Percentiles rank a stretch among this genome's conserved stretches.
Conservation (phyloP, 345 rosid genomes). For the Barbarea vulgaris region DNA sequence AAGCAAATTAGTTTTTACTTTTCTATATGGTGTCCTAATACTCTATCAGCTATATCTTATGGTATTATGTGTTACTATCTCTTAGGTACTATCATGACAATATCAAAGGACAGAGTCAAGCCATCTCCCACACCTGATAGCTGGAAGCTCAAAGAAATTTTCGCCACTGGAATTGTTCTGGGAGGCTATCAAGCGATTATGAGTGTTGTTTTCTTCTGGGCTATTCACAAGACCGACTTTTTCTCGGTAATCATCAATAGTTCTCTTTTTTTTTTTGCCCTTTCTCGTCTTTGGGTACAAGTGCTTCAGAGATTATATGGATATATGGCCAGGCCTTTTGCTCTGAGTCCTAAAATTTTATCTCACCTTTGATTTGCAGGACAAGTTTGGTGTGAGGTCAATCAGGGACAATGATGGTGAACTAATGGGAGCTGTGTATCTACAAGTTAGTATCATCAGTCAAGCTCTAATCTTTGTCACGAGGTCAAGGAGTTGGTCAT, state of each 20-base stretch:
- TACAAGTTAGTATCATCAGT: conserved; percentile 61
- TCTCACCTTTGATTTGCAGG: conserved; percentile 47
- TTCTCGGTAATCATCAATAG: conserved; percentile 53
- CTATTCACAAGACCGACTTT: conserved; percentile 55
- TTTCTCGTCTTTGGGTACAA: background rate
- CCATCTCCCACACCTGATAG: conserved; percentile 97
- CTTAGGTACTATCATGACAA: conserved; percentile 92
- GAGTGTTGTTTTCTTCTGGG: conserved; percentile 94
- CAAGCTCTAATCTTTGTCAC: conserved; percentile 50
- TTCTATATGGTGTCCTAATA: background rate
- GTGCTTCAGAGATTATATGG: background rate
- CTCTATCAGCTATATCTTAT: conserved; percentile 10
- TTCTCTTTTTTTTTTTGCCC: background rate
- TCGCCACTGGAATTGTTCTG: conserved; percentile 82
- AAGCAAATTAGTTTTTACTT: conserved; percentile 32
- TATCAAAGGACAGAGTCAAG: conserved; percentile 93
- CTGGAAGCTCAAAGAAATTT: conserved; percentile 92
- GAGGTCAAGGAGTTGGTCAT: conserved; percentile 48
- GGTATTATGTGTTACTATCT: conserved; percentile 9
- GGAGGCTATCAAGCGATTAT: conserved; percentile 85
- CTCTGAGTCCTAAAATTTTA: background rate
- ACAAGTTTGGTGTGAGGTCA: conserved; percentile 56
- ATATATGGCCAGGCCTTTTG: background rate
- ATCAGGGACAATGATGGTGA: conserved; percentile 43
- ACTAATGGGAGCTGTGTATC: conserved; percentile 55